phyloP scores from a whole-genome alignment of 805 yeast species.

The Scheffersomyces coipomensis region DNA sequence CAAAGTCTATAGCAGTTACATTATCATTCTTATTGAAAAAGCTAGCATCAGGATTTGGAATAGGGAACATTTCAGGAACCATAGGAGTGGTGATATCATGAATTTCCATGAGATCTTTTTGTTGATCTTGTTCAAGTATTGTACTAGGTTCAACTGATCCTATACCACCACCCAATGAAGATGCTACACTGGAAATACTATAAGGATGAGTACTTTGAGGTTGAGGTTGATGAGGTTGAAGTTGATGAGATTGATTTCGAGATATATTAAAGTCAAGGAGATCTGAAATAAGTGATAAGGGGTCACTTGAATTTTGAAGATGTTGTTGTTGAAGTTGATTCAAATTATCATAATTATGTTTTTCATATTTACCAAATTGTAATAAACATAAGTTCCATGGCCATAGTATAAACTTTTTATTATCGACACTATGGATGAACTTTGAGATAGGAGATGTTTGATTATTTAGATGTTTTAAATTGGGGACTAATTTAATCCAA shows the following conservation, averaged over 20 bases:
- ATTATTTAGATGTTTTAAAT: conserved; percentile 65
- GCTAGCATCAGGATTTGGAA: conserved; percentile 10
- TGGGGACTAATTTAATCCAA: conserved; percentile 73
- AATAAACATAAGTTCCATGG: conserved; percentile 65
- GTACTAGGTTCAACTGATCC: conserved; percentile 11
- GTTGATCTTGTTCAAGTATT: not conserved
- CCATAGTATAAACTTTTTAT: conserved; percentile 64
- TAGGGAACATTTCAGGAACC: conserved; percentile 11
- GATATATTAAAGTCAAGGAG: conserved; percentile 33
- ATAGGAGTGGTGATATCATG: conserved; percentile 12
- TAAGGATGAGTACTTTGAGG: conserved; percentile 5
- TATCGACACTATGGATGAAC: conserved; percentile 52
- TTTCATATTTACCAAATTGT: conserved; percentile 44
- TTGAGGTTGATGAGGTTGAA: conserved; percentile 8
- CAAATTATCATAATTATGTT: conserved; percentile 9
- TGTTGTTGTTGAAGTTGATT: conserved; percentile 16
- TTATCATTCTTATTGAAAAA: conserved; percentile 10
- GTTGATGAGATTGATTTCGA: conserved; percentile 11
- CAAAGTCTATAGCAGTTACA: conserved; percentile 4
- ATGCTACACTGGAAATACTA: conserved; percentile 14
- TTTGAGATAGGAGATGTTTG: conserved; percentile 61
- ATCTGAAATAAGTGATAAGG: conserved; percentile 32
- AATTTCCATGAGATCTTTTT: conserved; percentile 1
- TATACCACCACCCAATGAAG: conserved; percentile 15
- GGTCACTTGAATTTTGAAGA: conserved; percentile 16